Conservation (phyloP, 495 filamentous ascomycete genomes). For the Niebla homalea region DNA sequence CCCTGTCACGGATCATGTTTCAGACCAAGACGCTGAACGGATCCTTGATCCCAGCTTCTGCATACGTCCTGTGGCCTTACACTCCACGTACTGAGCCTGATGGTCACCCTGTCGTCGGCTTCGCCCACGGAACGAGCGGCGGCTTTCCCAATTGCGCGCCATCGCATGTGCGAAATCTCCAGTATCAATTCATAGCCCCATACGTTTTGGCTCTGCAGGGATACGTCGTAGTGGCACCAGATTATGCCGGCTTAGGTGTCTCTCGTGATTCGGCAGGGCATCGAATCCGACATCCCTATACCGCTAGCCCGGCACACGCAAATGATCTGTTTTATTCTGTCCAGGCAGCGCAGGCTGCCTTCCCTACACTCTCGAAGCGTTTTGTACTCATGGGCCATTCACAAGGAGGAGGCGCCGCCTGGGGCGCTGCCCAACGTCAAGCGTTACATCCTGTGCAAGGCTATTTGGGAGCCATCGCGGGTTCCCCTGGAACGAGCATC, state of each 20-base stretch:
- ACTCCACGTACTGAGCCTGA: constrained; percentile 17
- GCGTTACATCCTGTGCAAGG: too few species aligned
- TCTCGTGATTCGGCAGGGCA: too few species aligned
- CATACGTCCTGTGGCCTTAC: constrained; percentile 40
- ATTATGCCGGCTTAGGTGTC: constrained; percentile 44
- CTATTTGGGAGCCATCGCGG: too few species aligned
- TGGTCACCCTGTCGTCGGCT: constrained; percentile 28
- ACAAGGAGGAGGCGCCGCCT: constrained; percentile 36
- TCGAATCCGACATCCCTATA: too few species aligned
- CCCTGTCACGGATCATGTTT: constrained; percentile 37
- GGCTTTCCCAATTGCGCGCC: constrained; percentile 29
- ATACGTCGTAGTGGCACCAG: constrained; percentile 41
- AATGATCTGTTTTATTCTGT: constrained; percentile 35
- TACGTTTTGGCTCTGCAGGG: constrained; percentile 35
- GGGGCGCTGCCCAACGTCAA: too few species aligned
- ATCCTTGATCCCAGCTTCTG: constrained; percentile 35
- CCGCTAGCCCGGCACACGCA: too few species aligned
- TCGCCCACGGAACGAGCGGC: constrained; percentile 42
- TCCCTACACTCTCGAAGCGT: constrained; percentile 20
- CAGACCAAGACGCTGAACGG: constrained; percentile 32
- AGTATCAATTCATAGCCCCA: constrained; percentile 29
- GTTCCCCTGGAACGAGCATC: too few species aligned
- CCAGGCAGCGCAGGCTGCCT: constrained; percentile 29
- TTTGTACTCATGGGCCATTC: constrained; percentile 38
- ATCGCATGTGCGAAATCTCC: constrained; percentile 31